phyloP scores from a whole-genome alignment of 2,329 filamentous ascomycete genomes.

The Fusarium scirpi region DNA sequence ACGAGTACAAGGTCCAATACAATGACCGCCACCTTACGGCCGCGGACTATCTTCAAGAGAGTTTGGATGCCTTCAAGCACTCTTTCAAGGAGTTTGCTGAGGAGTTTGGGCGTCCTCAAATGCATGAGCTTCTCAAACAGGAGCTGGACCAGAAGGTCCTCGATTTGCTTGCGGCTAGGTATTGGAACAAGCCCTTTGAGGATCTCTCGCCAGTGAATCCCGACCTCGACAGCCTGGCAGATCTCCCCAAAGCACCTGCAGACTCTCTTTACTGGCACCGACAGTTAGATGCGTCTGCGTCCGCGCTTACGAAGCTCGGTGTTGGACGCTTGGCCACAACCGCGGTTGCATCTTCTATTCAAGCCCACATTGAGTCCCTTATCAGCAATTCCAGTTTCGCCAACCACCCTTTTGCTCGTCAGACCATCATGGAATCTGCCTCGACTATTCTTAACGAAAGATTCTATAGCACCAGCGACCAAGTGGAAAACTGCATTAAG shows the following conservation, averaged over 20 bases:
- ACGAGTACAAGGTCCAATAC: slow-evolving; percentile 99
- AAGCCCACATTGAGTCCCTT: slow-evolving; percentile 83
- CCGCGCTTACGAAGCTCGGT: slow-evolving; percentile 90
- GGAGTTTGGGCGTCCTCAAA: slow-evolving; percentile 87
- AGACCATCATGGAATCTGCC: slow-evolving; percentile 92
- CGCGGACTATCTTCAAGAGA: slow-evolving; percentile 96
- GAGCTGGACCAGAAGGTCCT: slow-evolving; percentile 95
- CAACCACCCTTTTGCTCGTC: slow-evolving; percentile 89
- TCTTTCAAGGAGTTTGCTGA: slow-evolving; percentile 95
- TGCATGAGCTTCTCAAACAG: slow-evolving; percentile 88
- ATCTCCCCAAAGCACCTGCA: slow-evolving; percentile 86
- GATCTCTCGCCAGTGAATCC: slow-evolving; percentile 75
- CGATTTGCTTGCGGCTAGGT: slow-evolving; percentile 90
- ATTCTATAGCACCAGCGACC: slow-evolving; percentile 96
- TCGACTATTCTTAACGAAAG: slow-evolving; percentile 91
- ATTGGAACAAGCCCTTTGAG: slow-evolving; percentile 97
- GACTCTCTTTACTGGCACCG: slow-evolving; percentile 92
- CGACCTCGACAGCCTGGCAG: slow-evolving; percentile 78
- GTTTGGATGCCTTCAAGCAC: slow-evolving; percentile 95
- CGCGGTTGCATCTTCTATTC: slow-evolving; percentile 88
- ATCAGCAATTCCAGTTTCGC: slow-evolving; percentile 86
- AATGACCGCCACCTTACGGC: slow-evolving; percentile 95
- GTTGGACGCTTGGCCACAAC: slow-evolving; percentile 93
- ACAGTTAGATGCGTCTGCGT: slow-evolving; percentile 92
- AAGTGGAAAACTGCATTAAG: slow-evolving; percentile 99